Percentiles rank a stretch among this genome's conserved stretches.
Evolutionary conservation across 306 rosid genomes (phyloP).

Genomic region (Lupinus albus): DNA sequence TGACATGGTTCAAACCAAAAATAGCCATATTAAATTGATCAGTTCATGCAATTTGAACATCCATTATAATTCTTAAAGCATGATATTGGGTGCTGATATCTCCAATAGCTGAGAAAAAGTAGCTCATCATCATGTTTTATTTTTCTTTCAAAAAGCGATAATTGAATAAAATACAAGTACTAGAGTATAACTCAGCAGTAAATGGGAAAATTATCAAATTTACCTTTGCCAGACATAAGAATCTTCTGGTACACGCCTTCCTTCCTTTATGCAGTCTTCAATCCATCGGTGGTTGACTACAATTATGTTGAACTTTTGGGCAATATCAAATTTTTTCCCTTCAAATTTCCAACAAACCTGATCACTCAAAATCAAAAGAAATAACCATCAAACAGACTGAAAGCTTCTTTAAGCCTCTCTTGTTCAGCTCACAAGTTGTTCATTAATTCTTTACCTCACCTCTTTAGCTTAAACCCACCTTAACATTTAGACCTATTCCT

Average conservation of each 20-base stretch:
- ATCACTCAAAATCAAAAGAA: conserved; percentile 27
- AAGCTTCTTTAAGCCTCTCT: not conserved
- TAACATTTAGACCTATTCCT: not conserved
- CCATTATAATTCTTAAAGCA: conserved; percentile 20
- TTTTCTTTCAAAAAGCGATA: conserved; percentile 17
- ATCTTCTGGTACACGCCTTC: conserved; percentile 70
- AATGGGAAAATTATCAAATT: not conserved
- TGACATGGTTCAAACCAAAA: not conserved
- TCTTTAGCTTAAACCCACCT: not conserved
- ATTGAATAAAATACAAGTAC: conserved; percentile 19
- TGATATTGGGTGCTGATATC: not conserved
- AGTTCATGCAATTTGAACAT: conserved; percentile 10
- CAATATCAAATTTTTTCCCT: conserved; percentile 69
- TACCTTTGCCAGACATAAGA: conserved; percentile 70
- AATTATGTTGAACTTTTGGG: conserved; percentile 50
- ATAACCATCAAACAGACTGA: conserved; percentile 19
- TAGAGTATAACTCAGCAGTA: not conserved
- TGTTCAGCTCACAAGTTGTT: not conserved
- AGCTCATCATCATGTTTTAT: not conserved
- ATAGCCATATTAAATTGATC: not conserved
- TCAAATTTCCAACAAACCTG: conserved; percentile 81
- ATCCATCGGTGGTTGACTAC: conserved; percentile 83
- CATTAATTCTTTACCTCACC: not conserved
- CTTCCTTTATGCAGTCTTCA: conserved; percentile 79
- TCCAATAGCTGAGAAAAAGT: not conserved